Evolutionary conservation across 768 basidiomycete genomes (phyloP), one percentile per base, ranked within the genome.

Genomic region (button mushroom (Agaricus bisporus)): DNA sequence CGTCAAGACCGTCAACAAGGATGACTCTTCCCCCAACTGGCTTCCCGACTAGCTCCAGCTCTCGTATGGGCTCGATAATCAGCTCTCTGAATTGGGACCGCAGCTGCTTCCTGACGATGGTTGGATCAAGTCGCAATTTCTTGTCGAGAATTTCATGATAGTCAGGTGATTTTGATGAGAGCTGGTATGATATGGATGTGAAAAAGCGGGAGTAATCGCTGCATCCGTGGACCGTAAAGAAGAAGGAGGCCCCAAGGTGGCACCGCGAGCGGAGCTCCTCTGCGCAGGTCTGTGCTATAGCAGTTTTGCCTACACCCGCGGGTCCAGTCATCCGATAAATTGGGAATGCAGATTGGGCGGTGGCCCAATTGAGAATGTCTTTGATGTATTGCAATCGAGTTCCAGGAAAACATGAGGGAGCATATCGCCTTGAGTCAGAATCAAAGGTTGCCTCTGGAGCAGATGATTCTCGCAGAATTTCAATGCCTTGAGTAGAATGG

Each of bases 211-310:
- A 26, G 9, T 26, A 32, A 18, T 49, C 42, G n/a, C 35, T 25
- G 35, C 6, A 53, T 14, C 1, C 60, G 18, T 58, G 45, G 36
- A 8, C 15, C 15, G 7, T 48, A 43, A 51, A 56, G 22, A 57
- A 57, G 50, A 52, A 57, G 14, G 50, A 39, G 4, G 45, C 56
- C 11, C 46, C 56, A 3, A 57, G 46, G 6, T 48, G 32, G 7
- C 32, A 26, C 1, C 7, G 11, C 2, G 12, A 10, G 9, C 32
- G n/a, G 2, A 53, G 41, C 12, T 43, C 18, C 1, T 39, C n/a
- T 18, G 45, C 45, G n/a, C 51, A 44, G 1, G 56, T 57, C 17
- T 42, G 48, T 11, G 48, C 48, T 2, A 48, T 22, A 14, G 48
- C 48, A 20, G 48, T 37, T 38, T 48, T 48, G 8, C 35, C 48